Percentiles rank a stretch among this genome's conserved stretches.
phyloP scores from a whole-genome alignment of 148 eudicot genomes.

The Limonium bicolor region DNA sequence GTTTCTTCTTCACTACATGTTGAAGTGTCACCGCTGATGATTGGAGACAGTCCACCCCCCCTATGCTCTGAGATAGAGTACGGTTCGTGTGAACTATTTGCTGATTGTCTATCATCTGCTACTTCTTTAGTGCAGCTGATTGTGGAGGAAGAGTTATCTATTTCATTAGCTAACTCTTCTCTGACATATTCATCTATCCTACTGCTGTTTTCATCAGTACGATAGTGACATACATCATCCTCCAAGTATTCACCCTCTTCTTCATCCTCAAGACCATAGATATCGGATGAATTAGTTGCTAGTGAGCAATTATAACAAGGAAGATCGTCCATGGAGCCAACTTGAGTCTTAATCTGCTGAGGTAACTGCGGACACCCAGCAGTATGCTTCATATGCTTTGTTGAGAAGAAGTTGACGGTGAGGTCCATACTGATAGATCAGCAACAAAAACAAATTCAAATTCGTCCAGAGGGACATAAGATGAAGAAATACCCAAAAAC shows the following conservation, averaged over 20 bases:
- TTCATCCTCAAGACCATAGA: background rate
- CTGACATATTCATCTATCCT: background rate
- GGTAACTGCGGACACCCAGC: conserved; percentile 71
- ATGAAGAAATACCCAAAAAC: too few relatives aligned
- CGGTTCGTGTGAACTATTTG: too few relatives aligned
- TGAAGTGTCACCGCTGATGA: too few relatives aligned
- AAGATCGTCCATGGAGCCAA: conserved; percentile 70
- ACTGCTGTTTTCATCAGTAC: background rate
- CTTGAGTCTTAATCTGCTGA: conserved; percentile 46
- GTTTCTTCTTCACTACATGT: too few relatives aligned
- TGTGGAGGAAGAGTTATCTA: too few relatives aligned
- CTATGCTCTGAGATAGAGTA: too few relatives aligned
- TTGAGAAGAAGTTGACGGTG: conserved; percentile 67
- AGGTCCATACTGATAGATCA: conserved; percentile 81
- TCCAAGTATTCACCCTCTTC: too few relatives aligned
- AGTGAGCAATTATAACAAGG: conserved; percentile 38
- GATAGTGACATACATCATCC: too few relatives aligned
- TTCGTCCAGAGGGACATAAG: background rate
- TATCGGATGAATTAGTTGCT: conserved; percentile 1
- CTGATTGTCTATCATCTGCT: too few relatives aligned
- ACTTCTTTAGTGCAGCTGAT: too few relatives aligned
- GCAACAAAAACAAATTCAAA: conserved; percentile 2
- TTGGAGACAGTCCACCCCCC: too few relatives aligned
- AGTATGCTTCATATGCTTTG: conserved; percentile 46
- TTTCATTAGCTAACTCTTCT: background rate